Percentiles rank a stretch among this genome's conserved stretches.
Evolutionary conservation across 2,329 filamentous ascomycete genomes (phyloP).

Genomic region (Clarireedia paspali): DNA sequence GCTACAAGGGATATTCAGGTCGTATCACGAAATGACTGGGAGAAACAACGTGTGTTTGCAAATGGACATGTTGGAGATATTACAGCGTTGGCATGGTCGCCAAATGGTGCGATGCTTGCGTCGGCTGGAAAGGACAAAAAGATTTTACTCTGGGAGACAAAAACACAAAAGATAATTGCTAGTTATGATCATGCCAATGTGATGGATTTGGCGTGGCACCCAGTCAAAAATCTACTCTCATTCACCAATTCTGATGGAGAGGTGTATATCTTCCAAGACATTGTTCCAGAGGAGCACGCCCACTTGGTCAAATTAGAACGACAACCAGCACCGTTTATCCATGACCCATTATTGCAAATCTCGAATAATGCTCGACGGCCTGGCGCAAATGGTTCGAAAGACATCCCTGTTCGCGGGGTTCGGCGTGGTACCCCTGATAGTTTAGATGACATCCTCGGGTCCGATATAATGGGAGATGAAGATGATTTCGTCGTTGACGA

Average conservation of each 20-base stretch:
- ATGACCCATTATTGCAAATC: conserved; percentile 66
- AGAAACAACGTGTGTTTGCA: conserved; percentile 71
- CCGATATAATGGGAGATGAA: conserved; percentile 43
- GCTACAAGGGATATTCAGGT: conserved; percentile 77
- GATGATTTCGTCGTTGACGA: conserved; percentile 89
- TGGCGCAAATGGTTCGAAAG: conserved; percentile 45
- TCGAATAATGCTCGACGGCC: conserved; percentile 56
- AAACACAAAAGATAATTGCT: conserved; percentile 73
- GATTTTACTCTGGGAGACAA: conserved; percentile 80
- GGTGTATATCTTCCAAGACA: conserved; percentile 78
- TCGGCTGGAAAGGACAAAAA: conserved; percentile 61
- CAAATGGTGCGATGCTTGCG: conserved; percentile 82
- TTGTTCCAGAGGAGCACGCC: conserved; percentile 51
- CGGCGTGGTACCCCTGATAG: conserved; percentile 64
- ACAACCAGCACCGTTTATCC: conserved; percentile 79
- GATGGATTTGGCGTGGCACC: conserved; percentile 84
- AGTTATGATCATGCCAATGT: conserved; percentile 77
- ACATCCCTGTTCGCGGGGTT: conserved; percentile 41
- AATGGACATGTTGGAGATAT: conserved; percentile 78
- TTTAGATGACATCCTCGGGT: conserved; percentile 73
- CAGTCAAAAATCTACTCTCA: conserved; percentile 76
- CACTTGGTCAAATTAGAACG: conserved; percentile 47
- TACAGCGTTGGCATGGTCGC: conserved; percentile 85
- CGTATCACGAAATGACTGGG: conserved; percentile 84
- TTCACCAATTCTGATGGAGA: conserved; percentile 92